Evolutionary conservation across 805 yeast species (phyloP), one percentile per base, ranked within the genome.

Genomic region (Kregervanrija fluxuum): DNA sequence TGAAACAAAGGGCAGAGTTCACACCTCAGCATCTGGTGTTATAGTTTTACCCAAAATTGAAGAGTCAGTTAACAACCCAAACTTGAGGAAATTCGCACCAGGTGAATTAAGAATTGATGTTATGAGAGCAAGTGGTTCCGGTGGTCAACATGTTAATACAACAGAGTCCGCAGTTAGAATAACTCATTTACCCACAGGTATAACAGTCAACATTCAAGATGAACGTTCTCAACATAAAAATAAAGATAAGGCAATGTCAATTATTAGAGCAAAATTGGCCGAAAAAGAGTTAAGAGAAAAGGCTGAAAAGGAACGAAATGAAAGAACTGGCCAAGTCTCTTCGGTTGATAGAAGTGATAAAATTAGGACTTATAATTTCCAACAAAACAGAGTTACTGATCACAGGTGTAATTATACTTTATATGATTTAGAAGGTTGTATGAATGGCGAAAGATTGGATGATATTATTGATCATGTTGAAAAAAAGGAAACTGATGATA

Each of bases 111-210:
- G 96, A 45, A 80, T 93, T 4, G 99, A 93, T 60, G 89, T 93
- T n/a, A 93, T 91, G 96, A 73, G 99, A 53, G 87, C 98, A 1
- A 80, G 95, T 45, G 99, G 99, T 3, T 84, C 93, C 51, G 99
- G 99, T 45, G 99, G 99, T 0, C 99, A 91, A 67, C 98, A 91
- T 59, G 99, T 91, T 33, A 91, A 91, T 60, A 91, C 96, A 11
- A 93, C 98, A 0, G 98, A 91, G 59, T 88, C 96, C 1, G 99
- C 99, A 0, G 98, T 93, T 11, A 73, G 99, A 54, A 67, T 93
- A 28, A 88, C 91, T 1, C 99, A 93, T 66, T 69, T 85, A 12
- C 97, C 98, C 4, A 80, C 96, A 0, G 97, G 97, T 3, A 80
- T 87, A 35, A 80, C 79, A 4, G 96, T 93, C 2, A 74, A 80